Evolutionary conservation across 768 basidiomycete species (phyloP).

Genomic region (Leccinum rimulosum): DNA sequence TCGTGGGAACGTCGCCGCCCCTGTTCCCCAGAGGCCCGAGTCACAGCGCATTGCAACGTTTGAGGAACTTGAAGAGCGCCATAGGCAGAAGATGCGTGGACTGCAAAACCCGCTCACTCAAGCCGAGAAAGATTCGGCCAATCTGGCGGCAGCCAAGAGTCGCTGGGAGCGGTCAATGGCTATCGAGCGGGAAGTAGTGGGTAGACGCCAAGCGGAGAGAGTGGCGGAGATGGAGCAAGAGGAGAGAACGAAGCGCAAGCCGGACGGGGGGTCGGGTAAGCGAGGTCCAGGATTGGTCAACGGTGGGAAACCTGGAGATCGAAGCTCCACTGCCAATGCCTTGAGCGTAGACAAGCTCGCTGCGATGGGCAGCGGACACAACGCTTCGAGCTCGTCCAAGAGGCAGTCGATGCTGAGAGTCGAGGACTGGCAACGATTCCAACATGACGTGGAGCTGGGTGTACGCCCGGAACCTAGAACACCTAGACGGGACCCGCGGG

Average conservation of each 20-base stretch:
- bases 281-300: constrained; percentile 33
- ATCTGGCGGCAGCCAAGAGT: constrained; percentile 68
- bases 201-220: constrained; percentile 70
- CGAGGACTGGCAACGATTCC: constrained; percentile 81
- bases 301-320: constrained; percentile 32
- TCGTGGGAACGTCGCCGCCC: constrained; percentile 40
- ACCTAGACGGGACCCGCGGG: constrained; percentile 26
- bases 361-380: constrained; percentile 31
- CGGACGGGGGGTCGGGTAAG: constrained; percentile 41
- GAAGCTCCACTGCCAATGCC: constrained; percentile 33
- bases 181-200: constrained; percentile 72
- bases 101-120: constrained; percentile 84
- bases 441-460: constrained; percentile 45
- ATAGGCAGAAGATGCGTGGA: constrained; percentile 78
- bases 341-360: constrained; percentile 64
- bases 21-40: constrained; percentile 48
- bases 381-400: constrained; percentile 45
- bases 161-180: constrained; percentile 82
- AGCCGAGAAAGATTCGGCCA: constrained; percentile 73
- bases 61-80: constrained; percentile 84
- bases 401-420: constrained; percentile 77
- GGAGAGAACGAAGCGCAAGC: constrained; percentile 47
- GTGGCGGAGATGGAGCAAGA: constrained; percentile 46
- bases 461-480: constrained; percentile 25
- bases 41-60: constrained; percentile 66